These are phyloP conservation scores for Nepenthes alata DNA, from an alignment of 179 eudicot genomes.

Conservation along the genomic window DNA sequence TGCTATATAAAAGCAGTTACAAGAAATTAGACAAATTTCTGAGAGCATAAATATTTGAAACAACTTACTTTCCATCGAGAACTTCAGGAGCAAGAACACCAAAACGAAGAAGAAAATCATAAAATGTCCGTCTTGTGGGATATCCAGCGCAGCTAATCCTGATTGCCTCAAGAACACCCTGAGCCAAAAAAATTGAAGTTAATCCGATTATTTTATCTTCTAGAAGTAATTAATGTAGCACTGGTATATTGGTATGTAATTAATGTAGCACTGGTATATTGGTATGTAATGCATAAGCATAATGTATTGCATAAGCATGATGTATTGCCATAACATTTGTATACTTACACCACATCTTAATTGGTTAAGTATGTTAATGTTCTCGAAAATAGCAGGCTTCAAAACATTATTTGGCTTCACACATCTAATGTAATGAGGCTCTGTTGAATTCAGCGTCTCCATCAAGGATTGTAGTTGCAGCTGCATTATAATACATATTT, in stretches of 20 bases:
- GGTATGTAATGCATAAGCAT: not conserved
- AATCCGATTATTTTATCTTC: not conserved
- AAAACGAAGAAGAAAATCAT: slow-evolving; percentile 87
- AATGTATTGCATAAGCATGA: slow-evolving; percentile 4
- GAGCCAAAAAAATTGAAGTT: slow-evolving; percentile 11
- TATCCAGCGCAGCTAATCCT: slow-evolving; percentile 99
- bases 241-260: not conserved
- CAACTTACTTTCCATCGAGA: slow-evolving; percentile 80
- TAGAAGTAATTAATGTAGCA: not conserved
- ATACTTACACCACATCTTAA: slow-evolving; percentile 98
- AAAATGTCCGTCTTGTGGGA: slow-evolving; percentile 90
- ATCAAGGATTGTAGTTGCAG: slow-evolving; percentile 90
- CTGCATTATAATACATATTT: slow-evolving; percentile 29
- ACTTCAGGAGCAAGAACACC: slow-evolving; percentile 98
- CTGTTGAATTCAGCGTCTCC: slow-evolving; percentile 90
- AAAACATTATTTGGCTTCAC: slow-evolving; percentile 93
- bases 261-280: not conserved
- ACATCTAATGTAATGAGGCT: slow-evolving; percentile 99
- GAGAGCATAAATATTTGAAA: not conserved
- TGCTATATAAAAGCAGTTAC: not conserved
- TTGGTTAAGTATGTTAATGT: slow-evolving; percentile 70
- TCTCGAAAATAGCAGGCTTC: slow-evolving; percentile 96
- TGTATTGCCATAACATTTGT: slow-evolving; percentile 5
- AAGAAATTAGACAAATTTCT: not conserved
- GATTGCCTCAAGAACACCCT: slow-evolving; percentile 99